Evolutionary conservation across 2,329 filamentous ascomycete species (phyloP).

Genomic region (Claviceps sp.): DNA sequence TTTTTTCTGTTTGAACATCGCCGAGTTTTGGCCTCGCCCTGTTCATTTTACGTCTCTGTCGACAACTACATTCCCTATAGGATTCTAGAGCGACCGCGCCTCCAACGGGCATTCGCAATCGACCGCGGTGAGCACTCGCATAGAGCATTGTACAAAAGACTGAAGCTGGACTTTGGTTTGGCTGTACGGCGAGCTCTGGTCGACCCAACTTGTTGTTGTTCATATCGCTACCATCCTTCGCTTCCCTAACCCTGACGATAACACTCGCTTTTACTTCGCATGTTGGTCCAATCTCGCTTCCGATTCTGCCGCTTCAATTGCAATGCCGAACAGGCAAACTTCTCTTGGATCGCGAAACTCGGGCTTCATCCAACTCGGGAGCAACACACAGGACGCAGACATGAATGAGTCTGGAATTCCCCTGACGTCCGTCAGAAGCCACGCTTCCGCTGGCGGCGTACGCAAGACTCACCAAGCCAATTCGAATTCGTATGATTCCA

Average conservation of each 20-base stretch:
- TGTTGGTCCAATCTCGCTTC: background rate
- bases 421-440: slow-evolving; percentile 41
- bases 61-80: background rate
- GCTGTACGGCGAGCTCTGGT: background rate
- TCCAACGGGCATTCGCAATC: background rate
- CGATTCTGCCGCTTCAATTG: background rate
- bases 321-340: slow-evolving; percentile 9
- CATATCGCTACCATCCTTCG: background rate
- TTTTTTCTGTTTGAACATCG: background rate
- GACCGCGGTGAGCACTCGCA: background rate
- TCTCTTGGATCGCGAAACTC: slow-evolving; percentile 12
- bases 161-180: slow-evolving; percentile 7
- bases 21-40: background rate
- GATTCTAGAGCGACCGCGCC: background rate
- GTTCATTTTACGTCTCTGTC: background rate
- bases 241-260: background rate
- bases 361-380: slow-evolving; percentile 32
- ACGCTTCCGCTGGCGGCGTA: slow-evolving; percentile 39
- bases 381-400: slow-evolving; percentile 15
- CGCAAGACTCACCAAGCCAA: slow-evolving; percentile 28
- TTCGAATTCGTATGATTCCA: slow-evolving; percentile 21
- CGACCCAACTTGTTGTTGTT: background rate
- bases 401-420: slow-evolving; percentile 36
- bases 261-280: background rate
- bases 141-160: background rate